These are phyloP conservation scores for Diplosphaera chodatii DNA, from an alignment of 139 green algal genomes.

Conservation along the genomic window DNA sequence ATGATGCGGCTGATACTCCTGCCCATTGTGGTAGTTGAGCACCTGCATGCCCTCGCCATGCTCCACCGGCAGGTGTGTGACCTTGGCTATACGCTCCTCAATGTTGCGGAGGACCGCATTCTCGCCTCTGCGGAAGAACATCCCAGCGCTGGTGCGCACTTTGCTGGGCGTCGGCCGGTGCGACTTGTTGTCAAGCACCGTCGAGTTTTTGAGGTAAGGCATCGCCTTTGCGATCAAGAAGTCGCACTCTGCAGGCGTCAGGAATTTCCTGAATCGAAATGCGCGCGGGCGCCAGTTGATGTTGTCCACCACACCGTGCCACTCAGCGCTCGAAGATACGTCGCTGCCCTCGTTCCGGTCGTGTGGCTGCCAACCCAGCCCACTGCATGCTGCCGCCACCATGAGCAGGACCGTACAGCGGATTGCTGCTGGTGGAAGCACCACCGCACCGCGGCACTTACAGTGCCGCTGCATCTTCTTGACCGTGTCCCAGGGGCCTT, in stretches of 20 bases:
- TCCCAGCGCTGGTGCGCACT: conserved; percentile 44
- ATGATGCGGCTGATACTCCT: conserved; percentile 82
- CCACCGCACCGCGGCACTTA: background rate
- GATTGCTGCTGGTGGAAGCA: background rate
- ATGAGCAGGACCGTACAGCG: background rate
- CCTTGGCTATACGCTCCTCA: conserved; percentile 57
- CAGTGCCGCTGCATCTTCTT: background rate
- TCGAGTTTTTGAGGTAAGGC: background rate
- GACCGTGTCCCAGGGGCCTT: too few relatives aligned
- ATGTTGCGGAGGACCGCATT: conserved; percentile 49
- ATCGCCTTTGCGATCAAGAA: conserved; percentile 28
- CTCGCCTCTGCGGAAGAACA: conserved; percentile 40
- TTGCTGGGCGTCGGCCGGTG: conserved; percentile 1
- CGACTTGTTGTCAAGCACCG: conserved; percentile 4
- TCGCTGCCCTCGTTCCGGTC: background rate
- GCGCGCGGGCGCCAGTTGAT: conserved; percentile 37
- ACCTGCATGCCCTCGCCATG: conserved; percentile 55
- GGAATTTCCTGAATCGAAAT: conserved; percentile 44
- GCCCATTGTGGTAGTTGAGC: conserved; percentile 67
- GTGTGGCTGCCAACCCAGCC: background rate
- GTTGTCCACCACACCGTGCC: conserved; percentile 39
- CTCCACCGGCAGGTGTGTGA: conserved; percentile 30
- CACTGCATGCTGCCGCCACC: background rate
- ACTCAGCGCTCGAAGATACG: conserved; percentile 18
- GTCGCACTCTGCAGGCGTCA: conserved; percentile 48